These are phyloP conservation scores for Warburgia ugandensis DNA, from an alignment of 164 flowering plant genomes.

Conservation along the genomic window DNA sequence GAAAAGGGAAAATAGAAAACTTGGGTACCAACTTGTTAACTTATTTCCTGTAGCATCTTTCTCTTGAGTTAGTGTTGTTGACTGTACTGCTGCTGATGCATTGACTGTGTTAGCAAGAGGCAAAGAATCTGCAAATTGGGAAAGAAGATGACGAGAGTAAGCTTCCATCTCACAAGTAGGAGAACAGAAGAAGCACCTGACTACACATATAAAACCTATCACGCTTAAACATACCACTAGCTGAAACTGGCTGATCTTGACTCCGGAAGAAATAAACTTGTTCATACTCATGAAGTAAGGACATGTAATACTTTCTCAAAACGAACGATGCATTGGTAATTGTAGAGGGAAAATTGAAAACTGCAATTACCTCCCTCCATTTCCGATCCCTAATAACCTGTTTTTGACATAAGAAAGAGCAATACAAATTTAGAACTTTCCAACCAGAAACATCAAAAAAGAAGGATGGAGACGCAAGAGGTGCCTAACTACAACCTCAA, in stretches of 20 bases:
- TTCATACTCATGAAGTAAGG: slow-evolving; percentile 75
- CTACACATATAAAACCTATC: not conserved
- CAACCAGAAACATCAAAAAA: too few relatives aligned
- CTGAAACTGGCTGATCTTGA: slow-evolving; percentile 24
- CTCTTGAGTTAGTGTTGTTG: slow-evolving; percentile 10
- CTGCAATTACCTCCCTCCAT: slow-evolving; percentile 70
- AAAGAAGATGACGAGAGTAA: too few relatives aligned
- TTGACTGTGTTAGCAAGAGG: too few relatives aligned
- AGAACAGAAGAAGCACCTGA: too few relatives aligned
- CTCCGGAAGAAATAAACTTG: slow-evolving; percentile 61
- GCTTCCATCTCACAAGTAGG: too few relatives aligned
- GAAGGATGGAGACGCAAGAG: too few relatives aligned
- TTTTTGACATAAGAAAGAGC: slow-evolving; percentile 7
- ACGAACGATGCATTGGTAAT: slow-evolving; percentile 71
- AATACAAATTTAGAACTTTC: not conserved
- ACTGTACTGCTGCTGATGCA: slow-evolving; percentile 21
- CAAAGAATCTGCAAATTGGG: too few relatives aligned
- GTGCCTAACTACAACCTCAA: too few relatives aligned
- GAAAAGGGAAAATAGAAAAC: too few relatives aligned
- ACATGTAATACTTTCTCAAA: slow-evolving; percentile 58
- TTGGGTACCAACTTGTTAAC: slow-evolving; percentile 22
- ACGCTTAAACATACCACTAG: slow-evolving; percentile 19
- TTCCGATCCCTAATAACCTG: slow-evolving; percentile 69
- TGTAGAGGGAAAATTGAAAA: slow-evolving; percentile 56
- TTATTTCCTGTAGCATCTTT: slow-evolving; percentile 19